phyloP scores from a whole-genome alignment of 176 grass and related monocot species.

The Miscanthus lutarioriparius region DNA sequence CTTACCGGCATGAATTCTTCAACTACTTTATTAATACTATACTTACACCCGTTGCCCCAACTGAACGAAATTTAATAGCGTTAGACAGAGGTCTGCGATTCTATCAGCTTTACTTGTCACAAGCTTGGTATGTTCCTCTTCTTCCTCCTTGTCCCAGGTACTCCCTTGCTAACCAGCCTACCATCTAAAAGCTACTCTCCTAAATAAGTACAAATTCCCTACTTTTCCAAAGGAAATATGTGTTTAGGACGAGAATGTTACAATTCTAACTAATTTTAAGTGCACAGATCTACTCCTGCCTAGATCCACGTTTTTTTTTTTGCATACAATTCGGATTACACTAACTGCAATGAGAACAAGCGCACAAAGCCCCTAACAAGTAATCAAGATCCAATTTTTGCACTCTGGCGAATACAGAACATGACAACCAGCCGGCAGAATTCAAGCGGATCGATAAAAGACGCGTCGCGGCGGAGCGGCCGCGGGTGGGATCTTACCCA shows the following conservation, averaged over 20 bases:
- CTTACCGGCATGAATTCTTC: constrained; percentile 1
- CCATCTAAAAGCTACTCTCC: neutral
- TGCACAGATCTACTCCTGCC: neutral
- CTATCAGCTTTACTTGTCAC: neutral
- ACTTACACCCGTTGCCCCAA: neutral
- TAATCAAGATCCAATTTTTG: constrained; percentile 20
- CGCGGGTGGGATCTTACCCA: constrained; percentile 35
- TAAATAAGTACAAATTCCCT: neutral
- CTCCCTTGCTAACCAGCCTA: neutral
- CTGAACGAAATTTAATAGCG: neutral
- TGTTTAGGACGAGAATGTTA: neutral
- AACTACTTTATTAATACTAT: constrained; percentile 3
- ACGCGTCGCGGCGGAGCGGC: neutral
- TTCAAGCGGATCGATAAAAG: neutral
- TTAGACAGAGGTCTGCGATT: neutral
- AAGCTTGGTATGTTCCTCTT: neutral
- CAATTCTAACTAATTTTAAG: neutral
- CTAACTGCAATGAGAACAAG: neutral
- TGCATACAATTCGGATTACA: neutral
- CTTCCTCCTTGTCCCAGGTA: neutral
- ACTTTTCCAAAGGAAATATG: neutral
- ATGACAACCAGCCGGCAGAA: neutral
- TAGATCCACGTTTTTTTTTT: neutral
- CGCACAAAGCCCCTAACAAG: neutral
- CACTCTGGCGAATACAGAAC: constrained; percentile 1